Evolutionary conservation across 176 grass and related monocot genomes (phyloP), one percentile per base, ranked within the genome.

Genomic region (Zea mays): DNA sequence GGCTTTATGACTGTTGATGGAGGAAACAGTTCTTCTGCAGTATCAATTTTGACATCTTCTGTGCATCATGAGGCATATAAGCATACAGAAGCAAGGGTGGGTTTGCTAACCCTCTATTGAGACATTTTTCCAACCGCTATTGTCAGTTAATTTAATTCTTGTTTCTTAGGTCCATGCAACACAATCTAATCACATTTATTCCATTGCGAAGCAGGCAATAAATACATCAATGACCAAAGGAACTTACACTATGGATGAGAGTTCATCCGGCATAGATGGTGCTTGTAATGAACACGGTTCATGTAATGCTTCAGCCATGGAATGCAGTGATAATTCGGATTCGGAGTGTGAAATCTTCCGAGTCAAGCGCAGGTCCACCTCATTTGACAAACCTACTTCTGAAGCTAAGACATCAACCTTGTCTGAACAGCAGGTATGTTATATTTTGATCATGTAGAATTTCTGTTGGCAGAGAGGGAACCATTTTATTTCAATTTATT

Each of bases 301-400:
- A 81, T 65, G 79, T 57, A 81, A 87, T 78, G 75, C 76, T 65
- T 85, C 59, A 5, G 46, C 73, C 79, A 48, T 82, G 51, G 86
- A 83, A 62, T 89, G 81, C 17, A 83, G 86, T 71, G 91, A 87
- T 61, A 88, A 99, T 84, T 99, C 96, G 6, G 96, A 95, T 69
- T 92, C 89, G 16, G 96, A 90, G 67, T 76, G 81, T 52, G 96
- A 85, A 83, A 86, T 88, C 49, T 99, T 99, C 73, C 89, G 87
- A 62, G 87, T 99, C 72, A 99, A 94, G 65, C 92, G 96, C 61
- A 85, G 96, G 47, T 87, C 96, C 49, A 65, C 51, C 8, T 77
- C 69, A 4, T 39, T 47, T 72, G 83, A 48, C 34, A 88, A 90
- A 71, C 52, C 81, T 78, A 43, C 59, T 50, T 38, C 60, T 79